phyloP scores from a whole-genome alignment of 805 yeast genomes.

The Spathaspora gorwiae region DNA sequence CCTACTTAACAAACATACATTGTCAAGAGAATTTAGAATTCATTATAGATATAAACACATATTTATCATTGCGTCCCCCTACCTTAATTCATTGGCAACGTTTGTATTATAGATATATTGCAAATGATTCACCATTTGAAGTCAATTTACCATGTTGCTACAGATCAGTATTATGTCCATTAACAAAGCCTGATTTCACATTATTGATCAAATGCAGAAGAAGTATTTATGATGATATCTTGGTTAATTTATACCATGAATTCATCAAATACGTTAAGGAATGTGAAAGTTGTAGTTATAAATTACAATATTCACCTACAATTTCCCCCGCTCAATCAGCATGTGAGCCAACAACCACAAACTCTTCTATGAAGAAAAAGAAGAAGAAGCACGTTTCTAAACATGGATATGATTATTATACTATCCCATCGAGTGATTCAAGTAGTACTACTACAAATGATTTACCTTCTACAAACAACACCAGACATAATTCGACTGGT shows the following conservation, averaged over 20 bases:
- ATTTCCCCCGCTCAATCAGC: not conserved
- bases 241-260: conserved; percentile 9
- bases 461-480: not conserved
- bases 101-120: conserved; percentile 5
- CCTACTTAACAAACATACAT: conserved; percentile 6
- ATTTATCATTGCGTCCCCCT: conserved; percentile 1
- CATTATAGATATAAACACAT: conserved; percentile 3
- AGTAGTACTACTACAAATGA: conserved; percentile 2
- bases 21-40: conserved; percentile 8
- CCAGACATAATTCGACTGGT: conserved; percentile 4
- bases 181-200: conserved; percentile 2
- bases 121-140: conserved; percentile 6
- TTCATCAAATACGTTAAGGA: conserved; percentile 6
- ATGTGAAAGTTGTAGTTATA: not conserved
- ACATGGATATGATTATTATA: conserved; percentile 7
- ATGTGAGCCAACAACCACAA: not conserved
- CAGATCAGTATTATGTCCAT: conserved; percentile 2
- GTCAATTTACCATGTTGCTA: conserved; percentile 8
- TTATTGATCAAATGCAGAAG: conserved; percentile 5
- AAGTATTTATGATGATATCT: conserved; percentile 8
- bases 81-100: conserved; percentile 5
- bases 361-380: not conserved
- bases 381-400: conserved; percentile 1
- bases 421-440: conserved; percentile 4
- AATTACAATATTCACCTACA: not conserved